Percentiles rank a stretch among this genome's conserved stretches.
Conservation (phyloP, 129 eudicot genomes). For the Helichrysum umbraculigerum region DNA sequence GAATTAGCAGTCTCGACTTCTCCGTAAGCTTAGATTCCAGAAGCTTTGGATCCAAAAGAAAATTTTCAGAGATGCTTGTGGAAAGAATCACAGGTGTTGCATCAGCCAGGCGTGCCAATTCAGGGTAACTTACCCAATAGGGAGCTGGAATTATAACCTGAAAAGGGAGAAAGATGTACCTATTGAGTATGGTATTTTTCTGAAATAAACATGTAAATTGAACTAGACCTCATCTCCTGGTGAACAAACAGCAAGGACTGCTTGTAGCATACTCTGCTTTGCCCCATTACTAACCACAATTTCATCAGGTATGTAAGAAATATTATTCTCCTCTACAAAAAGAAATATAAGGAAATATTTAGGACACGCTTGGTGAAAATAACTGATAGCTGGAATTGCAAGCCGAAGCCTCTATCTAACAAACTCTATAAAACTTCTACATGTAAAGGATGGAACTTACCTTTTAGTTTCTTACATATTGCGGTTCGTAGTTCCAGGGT, state of each 20-base stretch:
- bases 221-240: constrained; percentile 96
- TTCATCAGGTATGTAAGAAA: constrained; percentile 87
- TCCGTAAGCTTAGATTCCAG: constrained; percentile 82
- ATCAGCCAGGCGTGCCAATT: constrained; percentile 92
- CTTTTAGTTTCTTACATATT: constrained; percentile 80
- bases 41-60: constrained; percentile 79
- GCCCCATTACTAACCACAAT: constrained; percentile 95
- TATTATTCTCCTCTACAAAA: constrained; percentile 78
- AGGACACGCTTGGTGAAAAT: no score
- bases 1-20: constrained; percentile 84
- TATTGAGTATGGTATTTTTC: no score
- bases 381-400: no score
- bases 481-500: constrained; percentile 83
- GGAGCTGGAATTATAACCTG: constrained; percentile 97
- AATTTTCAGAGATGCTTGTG: constrained; percentile 74
- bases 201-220: no score
- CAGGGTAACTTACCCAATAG: constrained; percentile 97
- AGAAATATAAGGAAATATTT: neutral
- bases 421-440: no score
- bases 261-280: constrained; percentile 89
- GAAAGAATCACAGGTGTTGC: constrained; percentile 91
- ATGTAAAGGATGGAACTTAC: constrained; percentile 40
- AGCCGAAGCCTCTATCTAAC: no score
- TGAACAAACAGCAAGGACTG: constrained; percentile 91
- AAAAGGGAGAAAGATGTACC: constrained; percentile 8